A percentile compares a stretch with the other conserved stretches of the same genome.
Evolutionary conservation across 225 moss, liverwort and hornwort genomes (phyloP).

Genomic region (Polytrichum commune): DNA sequence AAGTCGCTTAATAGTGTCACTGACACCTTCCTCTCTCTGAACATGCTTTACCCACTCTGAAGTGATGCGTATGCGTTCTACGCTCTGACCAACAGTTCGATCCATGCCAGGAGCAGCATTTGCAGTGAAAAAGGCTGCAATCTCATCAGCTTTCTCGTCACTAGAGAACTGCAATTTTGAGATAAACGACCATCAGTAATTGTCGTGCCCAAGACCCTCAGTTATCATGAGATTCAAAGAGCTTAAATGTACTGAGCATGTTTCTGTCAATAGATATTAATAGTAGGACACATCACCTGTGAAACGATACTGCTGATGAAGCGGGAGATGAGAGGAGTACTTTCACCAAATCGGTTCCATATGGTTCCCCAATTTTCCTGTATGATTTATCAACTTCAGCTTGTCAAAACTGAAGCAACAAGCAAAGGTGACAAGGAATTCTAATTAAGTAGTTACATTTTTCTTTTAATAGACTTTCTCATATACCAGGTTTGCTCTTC

Average conservation of each 20-base stretch:
- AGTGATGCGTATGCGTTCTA: conserved; percentile 66
- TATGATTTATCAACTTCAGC: not conserved
- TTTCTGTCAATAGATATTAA: not conserved
- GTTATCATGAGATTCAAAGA: too few relatives aligned
- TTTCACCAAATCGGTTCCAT: conserved; percentile 66
- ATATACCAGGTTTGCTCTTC: too few relatives aligned
- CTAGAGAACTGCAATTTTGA: conserved; percentile 51
- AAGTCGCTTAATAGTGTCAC: conserved; percentile 40
- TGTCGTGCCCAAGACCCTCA: too few relatives aligned
- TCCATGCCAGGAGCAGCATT: conserved; percentile 68
- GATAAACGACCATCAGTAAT: not conserved
- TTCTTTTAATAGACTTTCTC: too few relatives aligned
- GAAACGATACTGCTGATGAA: conserved; percentile 78
- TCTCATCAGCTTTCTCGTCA: conserved; percentile 65
- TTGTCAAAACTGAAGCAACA: not conserved
- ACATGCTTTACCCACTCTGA: conserved; percentile 69
- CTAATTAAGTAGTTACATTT: too few relatives aligned
- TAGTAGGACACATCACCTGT: conserved; percentile 33
- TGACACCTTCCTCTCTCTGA: conserved; percentile 47
- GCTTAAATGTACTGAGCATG: too few relatives aligned
- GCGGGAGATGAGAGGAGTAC: conserved; percentile 49
- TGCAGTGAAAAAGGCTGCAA: conserved; percentile 57
- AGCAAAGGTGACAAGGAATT: too few relatives aligned
- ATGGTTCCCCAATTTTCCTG: conserved; percentile 68
- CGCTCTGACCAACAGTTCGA: conserved; percentile 63